Evolutionary conservation across 352 stramenopile genomes (phyloP).

Genomic region (Phytophthora citricola): DNA sequence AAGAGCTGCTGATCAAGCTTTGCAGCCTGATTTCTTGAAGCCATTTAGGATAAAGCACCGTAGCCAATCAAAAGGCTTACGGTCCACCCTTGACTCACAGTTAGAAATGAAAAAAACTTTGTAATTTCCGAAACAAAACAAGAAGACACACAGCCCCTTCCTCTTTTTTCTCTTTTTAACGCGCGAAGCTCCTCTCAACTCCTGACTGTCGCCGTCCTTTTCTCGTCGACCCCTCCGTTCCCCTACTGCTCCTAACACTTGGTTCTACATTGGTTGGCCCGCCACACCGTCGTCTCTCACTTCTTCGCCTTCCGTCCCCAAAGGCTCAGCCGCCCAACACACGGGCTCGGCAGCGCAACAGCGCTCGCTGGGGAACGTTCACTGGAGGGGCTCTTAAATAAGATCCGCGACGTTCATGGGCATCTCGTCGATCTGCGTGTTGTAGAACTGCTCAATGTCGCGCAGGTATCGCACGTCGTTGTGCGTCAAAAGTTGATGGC

Average conservation of each 20-base stretch:
- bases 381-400: conserved; percentile 90
- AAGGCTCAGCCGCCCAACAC: conserved; percentile 4
- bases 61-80: conserved; percentile 19
- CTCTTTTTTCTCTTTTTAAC: conserved; percentile 33
- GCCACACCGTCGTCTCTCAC: conserved; percentile 38
- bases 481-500: conserved; percentile 99
- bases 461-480: conserved; percentile 98
- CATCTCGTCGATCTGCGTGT: conserved; percentile 99
- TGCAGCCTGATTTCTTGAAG: conserved; percentile 35
- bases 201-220: conserved; percentile 17
- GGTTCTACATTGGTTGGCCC: conserved; percentile 44
- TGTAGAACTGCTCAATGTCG: conserved; percentile 99
- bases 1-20: conserved; percentile 9
- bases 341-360: conserved; percentile 14
- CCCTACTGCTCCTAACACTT: conserved; percentile 45
- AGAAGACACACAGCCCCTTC: conserved; percentile 45
- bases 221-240: conserved; percentile 40
- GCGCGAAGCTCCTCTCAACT: conserved; percentile 20
- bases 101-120: neutral
- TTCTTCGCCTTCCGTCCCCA: conserved; percentile 36
- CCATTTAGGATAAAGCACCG: conserved; percentile 21
- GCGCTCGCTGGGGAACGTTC: conserved; percentile 33
- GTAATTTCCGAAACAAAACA: conserved; percentile 34
- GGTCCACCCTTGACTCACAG: conserved; percentile 11
- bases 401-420: conserved; percentile 99